Percentiles rank a stretch among this genome's conserved stretches.
phyloP scores from a whole-genome alignment of 1,284 basidiomycete species.

The Cryptococcus wingfieldii region DNA sequence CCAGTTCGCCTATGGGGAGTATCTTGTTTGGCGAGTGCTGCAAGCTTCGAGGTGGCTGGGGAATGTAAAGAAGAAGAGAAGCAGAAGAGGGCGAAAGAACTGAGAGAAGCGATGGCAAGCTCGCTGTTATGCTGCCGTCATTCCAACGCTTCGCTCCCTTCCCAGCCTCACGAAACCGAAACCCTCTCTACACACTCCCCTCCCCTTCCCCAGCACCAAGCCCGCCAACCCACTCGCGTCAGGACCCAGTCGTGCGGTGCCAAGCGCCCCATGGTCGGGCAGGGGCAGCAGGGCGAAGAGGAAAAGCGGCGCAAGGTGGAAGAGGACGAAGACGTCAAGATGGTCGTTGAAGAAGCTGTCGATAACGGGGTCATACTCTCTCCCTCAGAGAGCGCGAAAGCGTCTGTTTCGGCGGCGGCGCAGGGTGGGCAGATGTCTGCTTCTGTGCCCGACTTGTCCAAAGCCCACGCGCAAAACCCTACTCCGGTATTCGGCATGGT shows the following conservation, averaged over 20 bases:
- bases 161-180: conserved; percentile 5
- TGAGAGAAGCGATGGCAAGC: conserved; percentile 37
- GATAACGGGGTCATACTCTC: conserved; percentile 27
- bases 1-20: conserved; percentile 19
- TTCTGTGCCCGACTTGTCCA: conserved; percentile 26
- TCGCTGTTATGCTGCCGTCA: conserved; percentile 17
- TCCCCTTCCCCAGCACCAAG: too few relatives aligned
- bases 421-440: conserved; percentile 18
- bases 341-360: conserved; percentile 38
- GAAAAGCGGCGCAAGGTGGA: conserved; percentile 40
- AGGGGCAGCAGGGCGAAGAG: conserved; percentile 12
- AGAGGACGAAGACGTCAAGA: conserved; percentile 19
- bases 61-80: conserved; percentile 4
- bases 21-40: conserved; percentile 7
- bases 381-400: background rate
- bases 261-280: conserved; percentile 25
- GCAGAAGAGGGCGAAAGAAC: conserved; percentile 26
- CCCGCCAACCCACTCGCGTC: too few relatives aligned
- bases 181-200: too few relatives aligned
- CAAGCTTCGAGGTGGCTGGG: background rate
- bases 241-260: conserved; percentile 39
- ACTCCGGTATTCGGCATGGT: conserved; percentile 29
- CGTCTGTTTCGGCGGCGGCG: background rate
- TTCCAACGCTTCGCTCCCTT: conserved; percentile 7
- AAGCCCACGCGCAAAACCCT: conserved; percentile 1